These are phyloP conservation scores for Leccinum incarnatum DNA, from an alignment of 768 basidiomycete species.

Conservation along the genomic window DNA sequence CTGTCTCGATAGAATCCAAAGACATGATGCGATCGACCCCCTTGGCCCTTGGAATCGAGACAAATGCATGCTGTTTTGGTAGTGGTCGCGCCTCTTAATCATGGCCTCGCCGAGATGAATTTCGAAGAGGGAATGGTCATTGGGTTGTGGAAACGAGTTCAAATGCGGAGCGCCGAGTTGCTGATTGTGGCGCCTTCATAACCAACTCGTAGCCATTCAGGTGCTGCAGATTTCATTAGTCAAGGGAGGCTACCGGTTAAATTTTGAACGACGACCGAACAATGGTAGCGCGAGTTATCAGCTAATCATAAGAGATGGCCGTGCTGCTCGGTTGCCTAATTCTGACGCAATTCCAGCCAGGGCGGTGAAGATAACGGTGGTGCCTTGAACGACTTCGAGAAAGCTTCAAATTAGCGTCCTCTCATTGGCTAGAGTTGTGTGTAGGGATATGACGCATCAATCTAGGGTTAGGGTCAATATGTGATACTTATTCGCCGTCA, in stretches of 20 bases:
- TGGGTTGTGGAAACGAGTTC: background rate
- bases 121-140: background rate
- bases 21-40: background rate
- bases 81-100: background rate
- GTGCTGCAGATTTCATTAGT: background rate
- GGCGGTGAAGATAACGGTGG: background rate
- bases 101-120: too few relatives aligned
- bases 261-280: background rate
- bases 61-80: background rate
- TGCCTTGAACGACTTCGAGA: background rate
- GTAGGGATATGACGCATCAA: background rate
- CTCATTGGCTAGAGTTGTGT: slow-evolving; percentile 8
- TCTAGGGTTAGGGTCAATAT: slow-evolving; percentile 13
- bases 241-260: background rate
- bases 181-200: background rate
- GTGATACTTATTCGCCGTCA: background rate
- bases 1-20: background rate
- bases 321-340: background rate
- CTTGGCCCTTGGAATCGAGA: background rate
- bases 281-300: background rate
- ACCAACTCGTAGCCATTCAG: background rate
- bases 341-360: background rate
- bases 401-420: slow-evolving; percentile 12
- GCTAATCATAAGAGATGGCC: background rate
- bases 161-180: background rate